Evolutionary conservation across 345 rosid species (phyloP).

Genomic region (Citrus australasica): DNA sequence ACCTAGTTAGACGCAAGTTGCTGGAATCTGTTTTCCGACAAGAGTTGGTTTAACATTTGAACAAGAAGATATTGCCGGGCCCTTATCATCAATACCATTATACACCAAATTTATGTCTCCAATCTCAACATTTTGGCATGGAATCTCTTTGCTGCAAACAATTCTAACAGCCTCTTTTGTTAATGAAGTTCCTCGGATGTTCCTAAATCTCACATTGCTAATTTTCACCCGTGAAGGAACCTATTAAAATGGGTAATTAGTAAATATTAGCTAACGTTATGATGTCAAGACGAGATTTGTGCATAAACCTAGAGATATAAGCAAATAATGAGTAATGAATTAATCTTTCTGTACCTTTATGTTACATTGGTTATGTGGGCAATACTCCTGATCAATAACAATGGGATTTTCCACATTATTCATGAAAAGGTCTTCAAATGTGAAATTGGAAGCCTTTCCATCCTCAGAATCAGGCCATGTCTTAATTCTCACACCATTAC

Average conservation of each 20-base stretch:
- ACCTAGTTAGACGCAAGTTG: not conserved
- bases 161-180: not conserved
- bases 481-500: constrained; percentile 3
- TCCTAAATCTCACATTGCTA: not conserved
- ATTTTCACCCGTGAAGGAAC: not conserved
- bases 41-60: not conserved
- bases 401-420: not conserved
- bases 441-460: not conserved
- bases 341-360: not conserved
- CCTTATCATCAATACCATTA: not conserved
- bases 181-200: not conserved
- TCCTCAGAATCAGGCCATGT: not conserved
- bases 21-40: not conserved
- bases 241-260: not conserved
- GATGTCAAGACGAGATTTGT: no score
- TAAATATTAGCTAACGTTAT: no score
- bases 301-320: no score
- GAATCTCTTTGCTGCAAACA: not conserved
- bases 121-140: constrained; percentile 2
- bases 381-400: constrained; percentile 1
- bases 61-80: not conserved
- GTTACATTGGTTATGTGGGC: not conserved
- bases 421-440: not conserved
- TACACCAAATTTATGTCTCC: not conserved
- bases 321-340: no score